Evolutionary conservation across 371 early-diverging fungal genomes (phyloP).

Genomic region (Dichotomocladium elegans): DNA sequence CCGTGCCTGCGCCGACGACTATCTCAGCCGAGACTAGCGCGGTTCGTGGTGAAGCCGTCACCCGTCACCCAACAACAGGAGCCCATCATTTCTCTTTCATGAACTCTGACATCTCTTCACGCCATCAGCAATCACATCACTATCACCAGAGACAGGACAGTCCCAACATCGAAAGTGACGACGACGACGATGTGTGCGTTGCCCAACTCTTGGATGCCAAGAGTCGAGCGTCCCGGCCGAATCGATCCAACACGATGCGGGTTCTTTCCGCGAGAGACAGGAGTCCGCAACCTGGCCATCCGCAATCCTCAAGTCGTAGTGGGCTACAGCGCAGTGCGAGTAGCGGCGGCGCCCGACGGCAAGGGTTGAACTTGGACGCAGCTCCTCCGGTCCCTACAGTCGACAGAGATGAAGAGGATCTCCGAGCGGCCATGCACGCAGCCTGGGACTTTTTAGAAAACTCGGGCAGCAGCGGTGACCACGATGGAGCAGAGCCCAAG

Average conservation of each 20-base stretch:
- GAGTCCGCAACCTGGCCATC: background rate
- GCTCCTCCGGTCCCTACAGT: no score
- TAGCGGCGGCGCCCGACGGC: constrained; percentile 2
- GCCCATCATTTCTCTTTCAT: background rate
- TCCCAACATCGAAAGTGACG: constrained; percentile 21
- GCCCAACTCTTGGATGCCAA: constrained; percentile 14
- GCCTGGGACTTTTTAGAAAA: constrained; percentile 23
- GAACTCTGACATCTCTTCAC: background rate
- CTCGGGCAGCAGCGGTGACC: background rate
- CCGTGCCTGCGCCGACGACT: background rate
- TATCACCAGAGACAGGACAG: background rate
- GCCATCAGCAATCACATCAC: background rate
- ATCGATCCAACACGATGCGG: constrained; percentile 8
- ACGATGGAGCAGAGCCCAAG: background rate
- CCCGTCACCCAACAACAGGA: background rate
- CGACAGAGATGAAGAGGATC: constrained; percentile 23
- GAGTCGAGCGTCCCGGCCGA: constrained; percentile 5
- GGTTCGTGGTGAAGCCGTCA: background rate
- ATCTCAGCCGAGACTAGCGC: background rate
- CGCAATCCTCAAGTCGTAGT: background rate
- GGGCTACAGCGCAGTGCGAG: constrained; percentile 1
- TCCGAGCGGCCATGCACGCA: constrained; percentile 27
- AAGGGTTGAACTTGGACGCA: background rate
- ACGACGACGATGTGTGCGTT: constrained; percentile 34
- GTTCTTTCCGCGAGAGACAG: background rate